phyloP scores from a whole-genome alignment of 768 basidiomycete species.

The Favolaschia claudopus region DNA sequence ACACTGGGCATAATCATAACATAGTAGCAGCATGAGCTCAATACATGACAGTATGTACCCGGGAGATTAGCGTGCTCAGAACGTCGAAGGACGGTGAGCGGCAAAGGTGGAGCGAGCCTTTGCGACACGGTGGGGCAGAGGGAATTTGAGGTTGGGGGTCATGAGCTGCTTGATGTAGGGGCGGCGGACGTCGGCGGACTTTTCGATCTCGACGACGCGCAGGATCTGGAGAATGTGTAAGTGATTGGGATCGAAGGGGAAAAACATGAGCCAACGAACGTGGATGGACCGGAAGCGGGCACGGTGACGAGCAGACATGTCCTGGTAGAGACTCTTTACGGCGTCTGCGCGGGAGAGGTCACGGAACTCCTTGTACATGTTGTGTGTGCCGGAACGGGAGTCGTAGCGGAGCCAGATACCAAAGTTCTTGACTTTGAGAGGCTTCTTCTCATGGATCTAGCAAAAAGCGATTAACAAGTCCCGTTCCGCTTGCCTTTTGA shows the following conservation, averaged over 20 bases:
- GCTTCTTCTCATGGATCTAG: slow-evolving; percentile 98
- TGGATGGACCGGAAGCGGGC: slow-evolving; percentile 99
- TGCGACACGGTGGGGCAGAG: slow-evolving; percentile 87
- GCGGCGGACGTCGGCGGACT: slow-evolving; percentile 89
- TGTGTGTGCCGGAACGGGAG: slow-evolving; percentile 99
- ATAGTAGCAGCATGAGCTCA: too few relatives aligned
- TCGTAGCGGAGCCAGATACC: slow-evolving; percentile 99
- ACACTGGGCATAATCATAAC: too few relatives aligned
- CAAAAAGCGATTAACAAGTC: slow-evolving; percentile 46
- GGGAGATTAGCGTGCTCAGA: slow-evolving; percentile 46
- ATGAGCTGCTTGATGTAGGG: slow-evolving; percentile 99
- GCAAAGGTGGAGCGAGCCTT: slow-evolving; percentile 85
- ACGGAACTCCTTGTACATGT: slow-evolving; percentile 99
- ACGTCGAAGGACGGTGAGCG: slow-evolving; percentile 79
- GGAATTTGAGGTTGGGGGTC: slow-evolving; percentile 92
- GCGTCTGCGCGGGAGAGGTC: slow-evolving; percentile 94
- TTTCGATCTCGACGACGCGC: slow-evolving; percentile 95
- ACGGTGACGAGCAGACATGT: slow-evolving; percentile 99
- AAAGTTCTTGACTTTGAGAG: slow-evolving; percentile 99
- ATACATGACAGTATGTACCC: too few relatives aligned
- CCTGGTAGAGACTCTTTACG: slow-evolving; percentile 97
- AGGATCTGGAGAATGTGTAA: slow-evolving; percentile 70
- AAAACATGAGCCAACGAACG: slow-evolving; percentile 52
- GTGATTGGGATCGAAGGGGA: neutral
- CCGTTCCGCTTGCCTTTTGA: slow-evolving; percentile 89